Conservation (phyloP, 2,329 filamentous ascomycete species). For the Dryadomyces quercivorus region DNA sequence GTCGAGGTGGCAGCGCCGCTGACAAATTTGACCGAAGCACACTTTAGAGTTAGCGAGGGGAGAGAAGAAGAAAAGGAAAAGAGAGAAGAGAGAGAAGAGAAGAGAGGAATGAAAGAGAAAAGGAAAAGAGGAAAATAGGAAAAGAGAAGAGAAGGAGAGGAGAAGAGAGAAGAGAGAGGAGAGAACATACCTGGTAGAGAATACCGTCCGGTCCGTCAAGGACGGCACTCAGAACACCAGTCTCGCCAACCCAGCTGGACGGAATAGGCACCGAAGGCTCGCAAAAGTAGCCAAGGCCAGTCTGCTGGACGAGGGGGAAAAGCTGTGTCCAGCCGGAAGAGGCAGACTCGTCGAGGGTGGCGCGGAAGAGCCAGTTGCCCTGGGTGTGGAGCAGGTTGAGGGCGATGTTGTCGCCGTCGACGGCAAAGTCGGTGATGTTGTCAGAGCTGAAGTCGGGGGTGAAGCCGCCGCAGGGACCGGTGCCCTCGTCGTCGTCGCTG, state of each 20-base stretch:
- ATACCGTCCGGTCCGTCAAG: constrained; percentile 41
- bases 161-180: too few relatives aligned
- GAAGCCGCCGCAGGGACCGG: constrained; percentile 43
- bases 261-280: constrained; percentile 35
- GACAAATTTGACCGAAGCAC: constrained; percentile 39
- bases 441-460: constrained; percentile 27
- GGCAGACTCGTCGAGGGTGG: constrained; percentile 36
- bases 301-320: constrained; percentile 41
- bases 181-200: constrained; percentile 37
- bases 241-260: constrained; percentile 36
- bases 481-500: constrained; percentile 31
- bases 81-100: too few relatives aligned
- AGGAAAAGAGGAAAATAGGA: too few relatives aligned
- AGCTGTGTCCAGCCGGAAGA: constrained; percentile 41
- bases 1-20: constrained; percentile 19
- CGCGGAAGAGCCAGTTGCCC: constrained; percentile 44
- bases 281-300: constrained; percentile 42
- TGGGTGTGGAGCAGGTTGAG: constrained; percentile 36
- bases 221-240: constrained; percentile 41
- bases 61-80: too few relatives aligned
- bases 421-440: constrained; percentile 38
- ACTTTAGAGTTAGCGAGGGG: constrained; percentile 1
- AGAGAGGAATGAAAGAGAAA: too few relatives aligned
- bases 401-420: constrained; percentile 41
- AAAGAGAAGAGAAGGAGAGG: too few relatives aligned